These are phyloP conservation scores for Coprinopsis cinerea DNA, from an alignment of 768 basidiomycete species.

Conservation along the genomic window DNA sequence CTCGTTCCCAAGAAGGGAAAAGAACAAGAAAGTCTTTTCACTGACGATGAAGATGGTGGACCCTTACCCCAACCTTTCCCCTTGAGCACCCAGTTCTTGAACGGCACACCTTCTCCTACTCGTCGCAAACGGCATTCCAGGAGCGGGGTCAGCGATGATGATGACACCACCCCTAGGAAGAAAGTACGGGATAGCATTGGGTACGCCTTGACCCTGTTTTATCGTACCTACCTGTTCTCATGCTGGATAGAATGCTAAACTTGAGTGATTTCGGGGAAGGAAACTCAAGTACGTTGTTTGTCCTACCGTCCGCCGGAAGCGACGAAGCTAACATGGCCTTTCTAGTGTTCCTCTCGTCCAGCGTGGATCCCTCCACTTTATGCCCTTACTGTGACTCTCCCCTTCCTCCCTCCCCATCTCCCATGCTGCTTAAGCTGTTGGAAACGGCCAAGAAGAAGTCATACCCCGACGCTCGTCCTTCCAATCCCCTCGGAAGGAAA, in stretches of 20 bases:
- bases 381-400: slow-evolving; percentile 80
- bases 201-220: too few species aligned
- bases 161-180: slow-evolving; percentile 3
- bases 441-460: slow-evolving; percentile 48
- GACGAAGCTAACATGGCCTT: background rate
- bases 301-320: background rate
- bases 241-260: slow-evolving; percentile 6
- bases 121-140: background rate
- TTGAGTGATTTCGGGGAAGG: slow-evolving; percentile 20
- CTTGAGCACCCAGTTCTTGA: slow-evolving; percentile 33
- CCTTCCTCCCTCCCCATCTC: slow-evolving; percentile 58
- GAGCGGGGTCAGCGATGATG: slow-evolving; percentile 4
- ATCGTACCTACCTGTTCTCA: too few species aligned
- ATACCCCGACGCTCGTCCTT: slow-evolving; percentile 52
- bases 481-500: slow-evolving; percentile 59
- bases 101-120: slow-evolving; percentile 2
- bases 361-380: slow-evolving; percentile 56
- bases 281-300: slow-evolving; percentile 37
- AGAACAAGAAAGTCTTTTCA: background rate
- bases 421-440: slow-evolving; percentile 50
- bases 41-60: slow-evolving; percentile 7
- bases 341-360: slow-evolving; percentile 45
- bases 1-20: slow-evolving; percentile 7
- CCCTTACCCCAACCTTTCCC: slow-evolving; percentile 20
- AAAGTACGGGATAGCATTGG: background rate